phyloP scores from a whole-genome alignment of 2,329 filamentous ascomycete species.

The Lachnellula arida region DNA sequence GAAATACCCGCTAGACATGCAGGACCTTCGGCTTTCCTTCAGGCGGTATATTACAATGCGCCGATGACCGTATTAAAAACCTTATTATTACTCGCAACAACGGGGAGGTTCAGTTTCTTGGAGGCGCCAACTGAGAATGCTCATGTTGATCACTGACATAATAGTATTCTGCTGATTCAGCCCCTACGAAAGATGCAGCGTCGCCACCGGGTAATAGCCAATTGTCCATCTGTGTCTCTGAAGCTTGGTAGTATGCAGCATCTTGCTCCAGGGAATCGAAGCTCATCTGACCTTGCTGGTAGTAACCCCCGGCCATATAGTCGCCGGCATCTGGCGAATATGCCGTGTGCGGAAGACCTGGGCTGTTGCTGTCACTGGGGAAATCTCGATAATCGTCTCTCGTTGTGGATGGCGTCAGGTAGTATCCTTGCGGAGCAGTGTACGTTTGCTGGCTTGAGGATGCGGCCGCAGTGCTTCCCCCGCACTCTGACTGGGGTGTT shows the following conservation, averaged over 20 bases:
- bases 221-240: constrained; percentile 5
- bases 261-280: constrained; percentile 11
- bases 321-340: constrained; percentile 4
- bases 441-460: constrained; percentile 9
- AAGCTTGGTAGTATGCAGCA: constrained; percentile 10
- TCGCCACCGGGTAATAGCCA: constrained; percentile 17
- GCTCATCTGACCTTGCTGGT: constrained; percentile 11
- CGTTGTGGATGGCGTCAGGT: constrained; percentile 6
- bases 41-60: not conserved
- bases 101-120: not conserved
- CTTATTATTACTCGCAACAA: not conserved
- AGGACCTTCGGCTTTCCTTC: not conserved
- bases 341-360: constrained; percentile 3
- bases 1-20: too few species aligned
- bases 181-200: constrained; percentile 16
- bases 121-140: not conserved
- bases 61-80: not conserved
- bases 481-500: constrained; percentile 6
- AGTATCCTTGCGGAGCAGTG: constrained; percentile 7
- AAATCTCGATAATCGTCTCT: constrained; percentile 12
- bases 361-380: constrained; percentile 1
- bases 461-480: constrained; percentile 4
- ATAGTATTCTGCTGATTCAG: constrained; percentile 13
- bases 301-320: constrained; percentile 10
- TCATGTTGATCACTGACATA: constrained; percentile 15